phyloP scores from a whole-genome alignment of 768 basidiomycete genomes.

The Russula sp. region DNA sequence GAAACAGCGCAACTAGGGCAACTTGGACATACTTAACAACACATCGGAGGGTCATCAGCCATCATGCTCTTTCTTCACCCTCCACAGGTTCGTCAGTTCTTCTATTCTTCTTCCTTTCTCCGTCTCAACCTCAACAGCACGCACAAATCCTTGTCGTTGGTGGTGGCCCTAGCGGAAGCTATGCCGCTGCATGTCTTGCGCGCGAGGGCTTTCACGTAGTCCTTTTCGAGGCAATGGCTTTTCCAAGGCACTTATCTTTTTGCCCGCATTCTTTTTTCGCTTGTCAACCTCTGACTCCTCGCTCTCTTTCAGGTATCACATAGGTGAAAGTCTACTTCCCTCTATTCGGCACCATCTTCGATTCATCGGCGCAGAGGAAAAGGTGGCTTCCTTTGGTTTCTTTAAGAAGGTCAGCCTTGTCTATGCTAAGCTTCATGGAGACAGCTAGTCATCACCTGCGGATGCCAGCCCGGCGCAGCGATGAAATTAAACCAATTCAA shows the following conservation, averaged over 20 bases:
- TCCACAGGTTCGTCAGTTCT: constrained; percentile 1
- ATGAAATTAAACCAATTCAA: constrained; percentile 52
- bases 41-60: not conserved
- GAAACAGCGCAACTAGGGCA: too few species aligned
- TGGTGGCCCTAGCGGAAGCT: constrained; percentile 54
- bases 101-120: not conserved
- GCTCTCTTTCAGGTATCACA: constrained; percentile 34
- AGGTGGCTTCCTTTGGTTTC: constrained; percentile 39
- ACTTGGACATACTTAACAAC: not conserved
- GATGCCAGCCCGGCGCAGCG: constrained; percentile 46
- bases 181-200: constrained; percentile 46
- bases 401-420: constrained; percentile 35
- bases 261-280: not conserved
- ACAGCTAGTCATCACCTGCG: not conserved
- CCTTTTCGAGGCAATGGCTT: constrained; percentile 46
- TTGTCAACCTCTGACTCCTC: not conserved
- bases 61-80: constrained; percentile 5
- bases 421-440: not conserved
- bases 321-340: constrained; percentile 43
- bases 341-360: constrained; percentile 46
- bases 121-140: constrained; percentile 16
- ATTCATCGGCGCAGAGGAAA: constrained; percentile 44
- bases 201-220: constrained; percentile 54
- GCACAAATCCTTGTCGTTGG: constrained; percentile 44
- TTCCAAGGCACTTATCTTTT: constrained; percentile 39